Percentiles rank a stretch among this genome's conserved stretches.
Evolutionary conservation across 192 early-diverging fungal species (phyloP).

Genomic region (Backusella australiensis): DNA sequence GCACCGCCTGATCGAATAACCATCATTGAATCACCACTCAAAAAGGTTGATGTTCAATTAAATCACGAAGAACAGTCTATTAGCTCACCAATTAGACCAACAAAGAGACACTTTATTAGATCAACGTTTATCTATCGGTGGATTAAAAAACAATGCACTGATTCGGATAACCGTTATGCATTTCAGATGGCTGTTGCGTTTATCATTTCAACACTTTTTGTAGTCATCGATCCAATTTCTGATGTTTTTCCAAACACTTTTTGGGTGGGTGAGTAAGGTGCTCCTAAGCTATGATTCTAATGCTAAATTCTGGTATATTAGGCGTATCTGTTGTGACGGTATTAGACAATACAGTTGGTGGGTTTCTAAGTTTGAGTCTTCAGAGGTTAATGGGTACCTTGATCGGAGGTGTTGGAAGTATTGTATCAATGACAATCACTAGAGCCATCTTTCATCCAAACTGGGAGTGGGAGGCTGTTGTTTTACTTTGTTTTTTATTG

Average conservation of each 20-base stretch:
- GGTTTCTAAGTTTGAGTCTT: slow-evolving; percentile 5
- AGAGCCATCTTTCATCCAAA: neutral
- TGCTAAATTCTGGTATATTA: neutral
- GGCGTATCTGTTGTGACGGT: slow-evolving; percentile 15
- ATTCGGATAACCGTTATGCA: slow-evolving; percentile 12
- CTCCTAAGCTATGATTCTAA: neutral
- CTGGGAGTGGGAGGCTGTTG: slow-evolving; percentile 12
- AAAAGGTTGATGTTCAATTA: neutral
- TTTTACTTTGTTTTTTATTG: neutral
- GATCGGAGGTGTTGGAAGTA: neutral
- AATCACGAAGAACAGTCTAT: neutral
- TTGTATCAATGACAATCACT: neutral
- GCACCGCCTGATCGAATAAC: neutral
- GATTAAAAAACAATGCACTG: neutral
- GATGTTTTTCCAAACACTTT: slow-evolving; percentile 14
- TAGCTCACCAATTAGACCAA: neutral
- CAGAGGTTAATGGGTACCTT: slow-evolving; percentile 17
- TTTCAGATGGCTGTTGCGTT: slow-evolving; percentile 13
- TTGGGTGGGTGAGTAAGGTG: slow-evolving; percentile 10
- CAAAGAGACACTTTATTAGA: neutral
- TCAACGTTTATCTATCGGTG: neutral
- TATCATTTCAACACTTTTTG: slow-evolving; percentile 10
- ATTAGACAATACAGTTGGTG: slow-evolving; percentile 14
- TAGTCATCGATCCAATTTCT: slow-evolving; percentile 11
- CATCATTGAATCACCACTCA: neutral